phyloP scores from a whole-genome alignment of 768 basidiomycete genomes.

The Ramaria rubella region DNA sequence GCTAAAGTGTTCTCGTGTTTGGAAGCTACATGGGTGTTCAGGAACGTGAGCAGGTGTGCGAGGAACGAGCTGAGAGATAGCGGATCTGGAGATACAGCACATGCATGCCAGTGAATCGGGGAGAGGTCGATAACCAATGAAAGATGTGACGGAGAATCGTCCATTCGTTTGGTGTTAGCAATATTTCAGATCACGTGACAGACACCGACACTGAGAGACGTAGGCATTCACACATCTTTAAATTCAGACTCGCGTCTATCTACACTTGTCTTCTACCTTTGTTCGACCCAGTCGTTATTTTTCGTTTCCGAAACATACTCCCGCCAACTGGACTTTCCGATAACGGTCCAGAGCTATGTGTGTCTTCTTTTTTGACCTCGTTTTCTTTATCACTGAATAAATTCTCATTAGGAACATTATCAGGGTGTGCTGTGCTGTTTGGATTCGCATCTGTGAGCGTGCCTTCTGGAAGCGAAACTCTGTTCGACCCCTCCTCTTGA shows the following conservation, averaged over 20 bases:
- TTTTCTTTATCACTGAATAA: not conserved
- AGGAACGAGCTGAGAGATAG: conserved; percentile 69
- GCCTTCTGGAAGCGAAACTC: not conserved
- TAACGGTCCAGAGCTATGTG: not conserved
- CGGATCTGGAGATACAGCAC: conserved; percentile 45
- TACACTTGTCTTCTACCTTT: conserved; percentile 3
- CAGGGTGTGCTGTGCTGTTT: not conserved
- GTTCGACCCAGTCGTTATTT: conserved; percentile 2
- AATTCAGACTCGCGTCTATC: no score
- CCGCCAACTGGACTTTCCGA: not conserved
- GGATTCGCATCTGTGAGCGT: conserved; percentile 1
- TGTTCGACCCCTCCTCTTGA: conserved; percentile 7
- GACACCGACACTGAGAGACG: not conserved
- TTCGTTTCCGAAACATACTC: conserved; percentile 13
- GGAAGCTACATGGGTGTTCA: conserved; percentile 88
- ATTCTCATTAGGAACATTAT: not conserved
- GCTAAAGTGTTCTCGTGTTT: conserved; percentile 90
- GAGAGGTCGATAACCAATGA: conserved; percentile 83
- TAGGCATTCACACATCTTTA: not conserved
- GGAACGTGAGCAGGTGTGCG: conserved; percentile 79
- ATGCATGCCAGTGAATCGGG: conserved; percentile 79
- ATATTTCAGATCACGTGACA: not conserved
- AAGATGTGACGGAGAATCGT: conserved; percentile 50
- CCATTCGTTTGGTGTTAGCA: conserved; percentile 27
- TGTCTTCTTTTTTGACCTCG: conserved; percentile 4